These are phyloP conservation scores for Apiospora kogelbergensis DNA, from an alignment of 2,329 filamentous ascomycete species.

Conservation along the genomic window DNA sequence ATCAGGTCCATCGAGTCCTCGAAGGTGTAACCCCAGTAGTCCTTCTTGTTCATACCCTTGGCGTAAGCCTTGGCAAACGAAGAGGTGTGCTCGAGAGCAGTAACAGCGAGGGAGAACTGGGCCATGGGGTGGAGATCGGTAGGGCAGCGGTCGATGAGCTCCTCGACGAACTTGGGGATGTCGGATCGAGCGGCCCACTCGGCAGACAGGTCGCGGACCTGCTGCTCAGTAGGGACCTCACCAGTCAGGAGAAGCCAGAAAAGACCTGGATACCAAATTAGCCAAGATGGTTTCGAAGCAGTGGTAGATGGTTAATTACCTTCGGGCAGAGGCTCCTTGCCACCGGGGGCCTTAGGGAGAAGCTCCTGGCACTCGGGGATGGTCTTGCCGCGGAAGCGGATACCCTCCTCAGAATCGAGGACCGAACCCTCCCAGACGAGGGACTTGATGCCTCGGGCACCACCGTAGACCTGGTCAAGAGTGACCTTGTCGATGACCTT, in stretches of 20 bases:
- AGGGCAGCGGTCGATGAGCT: slow-evolving; percentile 99
- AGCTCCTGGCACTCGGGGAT: slow-evolving; percentile 98
- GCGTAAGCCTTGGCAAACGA: slow-evolving; percentile 98
- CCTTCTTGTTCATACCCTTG: slow-evolving; percentile 98
- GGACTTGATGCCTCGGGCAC: slow-evolving; percentile 97
- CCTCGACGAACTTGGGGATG: slow-evolving; percentile 96
- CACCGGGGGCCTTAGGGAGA: slow-evolving; percentile 94
- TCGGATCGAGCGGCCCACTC: slow-evolving; percentile 98
- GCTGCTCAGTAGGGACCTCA: slow-evolving; percentile 95
- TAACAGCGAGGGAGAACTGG: slow-evolving; percentile 97
- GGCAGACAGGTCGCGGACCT: slow-evolving; percentile 95
- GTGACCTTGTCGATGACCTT: slow-evolving; percentile 98
- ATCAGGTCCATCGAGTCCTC: slow-evolving; percentile 99
- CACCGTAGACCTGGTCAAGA: slow-evolving; percentile 98
- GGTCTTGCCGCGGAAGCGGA: slow-evolving; percentile 98
- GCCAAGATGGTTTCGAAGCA: not conserved
- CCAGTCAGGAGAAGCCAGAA: slow-evolving; percentile 99
- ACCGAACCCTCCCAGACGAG: slow-evolving; percentile 99
- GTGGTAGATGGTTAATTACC: slow-evolving; percentile 46
- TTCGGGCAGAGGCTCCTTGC: slow-evolving; percentile 95
- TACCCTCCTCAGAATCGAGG: slow-evolving; percentile 97
- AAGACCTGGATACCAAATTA: slow-evolving; percentile 54
- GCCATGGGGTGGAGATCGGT: slow-evolving; percentile 99
- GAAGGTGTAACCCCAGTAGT: slow-evolving; percentile 99
- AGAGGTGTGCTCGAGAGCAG: slow-evolving; percentile 97